Base-by-base conservation (phyloP, 1,139 yeast species). In the Taphrina confusa region DNA sequence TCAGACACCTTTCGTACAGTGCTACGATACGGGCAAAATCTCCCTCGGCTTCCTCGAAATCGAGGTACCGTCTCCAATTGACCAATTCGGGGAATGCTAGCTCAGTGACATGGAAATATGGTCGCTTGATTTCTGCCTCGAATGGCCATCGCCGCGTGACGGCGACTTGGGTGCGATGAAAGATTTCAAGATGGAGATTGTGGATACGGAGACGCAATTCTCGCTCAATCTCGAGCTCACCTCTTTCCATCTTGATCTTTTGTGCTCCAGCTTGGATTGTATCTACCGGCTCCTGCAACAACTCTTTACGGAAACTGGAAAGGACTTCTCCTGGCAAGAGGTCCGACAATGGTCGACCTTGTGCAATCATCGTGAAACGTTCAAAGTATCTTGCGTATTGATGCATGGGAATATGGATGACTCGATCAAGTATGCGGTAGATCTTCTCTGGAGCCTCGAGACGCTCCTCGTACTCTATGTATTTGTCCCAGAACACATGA, bases 401-500 rank as follows among this genome's bases (percentile, higher is more conserved):
- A 71, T 89, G 89, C 33, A 85, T 66, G 0, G 97, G 97, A 1
- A 87, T 74, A 65, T 84, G 88, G 8, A 87, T 71, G 8, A 85
- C 74, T 46, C 83, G 76, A 59, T 90, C 75, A 37, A 90, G 72
- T 11, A 89, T 66, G 45, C 71, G 68, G 60, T 73, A 73, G 69
- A 49, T 74, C 64, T 62, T 78, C 61, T 77, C 77, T 12, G 68
- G 69, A 65, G 74, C 63, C 63, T 72, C 70, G 67, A 75, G 65
- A 66, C 80, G 67, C 71, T 76, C 68, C 69, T 78, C 74, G 76
- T 83, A 83, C 6, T 80, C 76, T 40, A 91, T 69, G 68, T 87
- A 91, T 46, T 81, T 69, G 65, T 82, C 84, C 82, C 95, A 92
- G 67, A 91, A 84, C 60, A 84, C 84, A 67, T 82, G 87, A 14